These are phyloP conservation scores for Amylostereum areolatum DNA, from an alignment of 1,284 basidiomycete species.

Conservation along the genomic window DNA sequence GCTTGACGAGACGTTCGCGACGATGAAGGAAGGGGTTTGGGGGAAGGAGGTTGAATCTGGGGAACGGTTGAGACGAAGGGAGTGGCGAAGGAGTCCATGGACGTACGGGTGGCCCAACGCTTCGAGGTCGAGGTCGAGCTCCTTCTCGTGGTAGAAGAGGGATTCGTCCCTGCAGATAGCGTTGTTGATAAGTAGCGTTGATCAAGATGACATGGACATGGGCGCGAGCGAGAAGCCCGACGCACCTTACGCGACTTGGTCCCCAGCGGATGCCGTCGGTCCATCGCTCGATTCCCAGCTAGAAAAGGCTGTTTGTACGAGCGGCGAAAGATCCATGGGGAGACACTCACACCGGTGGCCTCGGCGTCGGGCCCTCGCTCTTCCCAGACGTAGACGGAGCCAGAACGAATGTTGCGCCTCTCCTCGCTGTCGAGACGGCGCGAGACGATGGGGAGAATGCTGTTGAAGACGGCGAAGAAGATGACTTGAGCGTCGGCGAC, in stretches of 20 bases:
- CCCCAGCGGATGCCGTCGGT: conserved; percentile 57
- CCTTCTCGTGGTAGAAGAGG: conserved; percentile 35
- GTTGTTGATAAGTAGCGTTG: background rate
- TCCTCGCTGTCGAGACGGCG: conserved; percentile 38
- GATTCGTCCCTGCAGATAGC: conserved; percentile 24
- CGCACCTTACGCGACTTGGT: conserved; percentile 68
- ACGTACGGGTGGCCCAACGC: conserved; percentile 15
- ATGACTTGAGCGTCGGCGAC: conserved; percentile 36
- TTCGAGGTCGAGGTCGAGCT: conserved; percentile 21
- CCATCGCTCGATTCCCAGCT: conserved; percentile 68
- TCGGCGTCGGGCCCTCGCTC: conserved; percentile 33
- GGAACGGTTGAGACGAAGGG: conserved; percentile 16
- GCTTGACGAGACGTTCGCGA: conserved; percentile 60
- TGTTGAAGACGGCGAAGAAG: conserved; percentile 34
- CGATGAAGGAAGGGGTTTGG: background rate
- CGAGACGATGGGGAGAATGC: conserved; percentile 32
- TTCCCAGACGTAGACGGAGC: conserved; percentile 42
- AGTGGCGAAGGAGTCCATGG: conserved; percentile 16
- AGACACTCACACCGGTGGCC: conserved; percentile 27
- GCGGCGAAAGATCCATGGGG: background rate
- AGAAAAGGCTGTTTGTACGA: no score
- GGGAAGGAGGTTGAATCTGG: background rate
- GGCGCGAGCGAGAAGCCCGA: conserved; percentile 1
- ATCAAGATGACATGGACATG: background rate
- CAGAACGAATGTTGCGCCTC: conserved; percentile 34